Conservation (phyloP, 2,329 filamentous ascomycete genomes). For the Rasamsonia emersonii region DNA sequence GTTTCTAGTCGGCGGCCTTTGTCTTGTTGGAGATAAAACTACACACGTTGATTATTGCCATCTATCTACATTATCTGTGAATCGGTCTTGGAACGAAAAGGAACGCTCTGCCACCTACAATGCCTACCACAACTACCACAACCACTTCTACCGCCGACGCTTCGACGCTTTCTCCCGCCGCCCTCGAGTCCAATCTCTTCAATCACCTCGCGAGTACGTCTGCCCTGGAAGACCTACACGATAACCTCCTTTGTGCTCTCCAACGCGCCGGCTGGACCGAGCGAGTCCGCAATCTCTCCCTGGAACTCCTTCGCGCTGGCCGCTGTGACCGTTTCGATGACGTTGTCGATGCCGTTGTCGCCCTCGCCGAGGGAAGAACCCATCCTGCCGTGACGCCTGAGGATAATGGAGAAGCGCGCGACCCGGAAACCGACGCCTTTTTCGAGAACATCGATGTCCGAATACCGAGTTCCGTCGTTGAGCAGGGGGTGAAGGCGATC, state of each 20-base stretch:
- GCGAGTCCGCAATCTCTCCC: slow-evolving; percentile 45
- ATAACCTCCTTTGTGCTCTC: slow-evolving; percentile 45
- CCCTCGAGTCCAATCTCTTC: slow-evolving; percentile 31
- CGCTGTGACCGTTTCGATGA: slow-evolving; percentile 50
- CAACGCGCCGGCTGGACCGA: slow-evolving; percentile 53
- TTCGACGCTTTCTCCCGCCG: slow-evolving; percentile 26
- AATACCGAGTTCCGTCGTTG: slow-evolving; percentile 42
- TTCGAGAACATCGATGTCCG: slow-evolving; percentile 37
- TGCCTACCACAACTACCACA: not conserved
- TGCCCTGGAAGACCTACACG: slow-evolving; percentile 49
- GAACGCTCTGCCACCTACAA: too few relatives aligned
- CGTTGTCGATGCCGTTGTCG: slow-evolving; percentile 45
- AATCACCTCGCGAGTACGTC: slow-evolving; percentile 39
- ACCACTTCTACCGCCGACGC: not conserved
- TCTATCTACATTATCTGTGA: too few relatives aligned
- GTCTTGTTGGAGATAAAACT: too few relatives aligned
- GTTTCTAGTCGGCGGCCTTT: too few relatives aligned
- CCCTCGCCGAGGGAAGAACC: slow-evolving; percentile 31
- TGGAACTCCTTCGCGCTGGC: slow-evolving; percentile 49
- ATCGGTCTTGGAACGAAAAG: too few relatives aligned
- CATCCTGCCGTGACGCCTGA: slow-evolving; percentile 16
- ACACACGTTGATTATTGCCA: too few relatives aligned
- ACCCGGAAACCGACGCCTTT: slow-evolving; percentile 15
- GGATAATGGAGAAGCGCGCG: slow-evolving; percentile 10
- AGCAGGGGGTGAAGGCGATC: slow-evolving; percentile 43